Base-by-base conservation (phyloP, 2,329 filamentous ascomycete genomes). In the Exophiala aquamarina region DNA sequence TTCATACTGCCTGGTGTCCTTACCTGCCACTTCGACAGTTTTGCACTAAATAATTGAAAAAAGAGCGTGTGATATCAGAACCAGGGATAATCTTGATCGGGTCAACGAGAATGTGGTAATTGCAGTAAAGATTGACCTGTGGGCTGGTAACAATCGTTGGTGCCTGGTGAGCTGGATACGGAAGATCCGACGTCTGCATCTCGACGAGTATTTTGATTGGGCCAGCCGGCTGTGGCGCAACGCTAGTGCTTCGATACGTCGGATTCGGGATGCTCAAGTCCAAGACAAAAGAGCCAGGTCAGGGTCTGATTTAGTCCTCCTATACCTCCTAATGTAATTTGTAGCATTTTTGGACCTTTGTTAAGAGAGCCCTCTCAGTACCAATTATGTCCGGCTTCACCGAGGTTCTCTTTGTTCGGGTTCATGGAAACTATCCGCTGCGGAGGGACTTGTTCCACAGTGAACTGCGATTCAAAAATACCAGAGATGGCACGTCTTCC, bases 361-460 rank as follows among this genome's bases (percentile, higher is more conserved):
- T n/a, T n/a, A n/a, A n/a, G 23, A 34, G 28, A 44, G 21, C 41
- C 14, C 17, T 4, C 38, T 70, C 61, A 83, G 64, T 82, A 83
- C 81, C 81, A 84, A 45, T 70, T 69, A 59, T 78, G 66, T 1
- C 76, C 77, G 21, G 76, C 71, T 58, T 83, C 80, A 0, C 78
- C 78, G 15, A 70, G 61, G 52, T 72, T 77, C 54, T 74, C 69
- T 26, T 72, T 73, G 46, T 72, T 73, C 2, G 80, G 81, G 64
- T 84, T 83, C 65, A 83, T 65, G 29, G 73, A 78, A 37, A 83
- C 47, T 41, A 84, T 70, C 29, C 78, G 69, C 62, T 82, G 77
- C 0, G 78, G 77, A 0, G 80, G 81, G 36, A 82, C 70, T 3
- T 68, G 69, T 48, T 76, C 72, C 26, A 74, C 73, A 10, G 73